Conservation (phyloP, 2,329 filamentous ascomycete species). For the Sarocladium brachiariae region DNA sequence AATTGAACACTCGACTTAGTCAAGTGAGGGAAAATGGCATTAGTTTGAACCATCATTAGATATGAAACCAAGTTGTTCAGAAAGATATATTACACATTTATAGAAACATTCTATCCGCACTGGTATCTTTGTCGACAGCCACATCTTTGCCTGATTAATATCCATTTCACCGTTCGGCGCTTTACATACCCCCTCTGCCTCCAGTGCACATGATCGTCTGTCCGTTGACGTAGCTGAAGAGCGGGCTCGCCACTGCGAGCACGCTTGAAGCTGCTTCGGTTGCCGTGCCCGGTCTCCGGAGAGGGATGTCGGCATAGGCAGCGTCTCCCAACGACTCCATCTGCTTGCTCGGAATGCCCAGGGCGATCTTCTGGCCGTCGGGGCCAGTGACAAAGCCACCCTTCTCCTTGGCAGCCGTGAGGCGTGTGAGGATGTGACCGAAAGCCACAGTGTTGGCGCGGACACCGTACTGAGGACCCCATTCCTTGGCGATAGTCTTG, state of each 20-base stretch:
- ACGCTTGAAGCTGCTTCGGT: constrained; percentile 75
- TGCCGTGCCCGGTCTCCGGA: constrained; percentile 68
- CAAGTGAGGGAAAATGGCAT: too few species aligned
- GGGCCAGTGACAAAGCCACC: constrained; percentile 73
- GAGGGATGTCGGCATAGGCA: constrained; percentile 63
- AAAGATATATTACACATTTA: too few species aligned
- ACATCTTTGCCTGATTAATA: too few species aligned
- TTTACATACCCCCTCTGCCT: constrained; percentile 57
- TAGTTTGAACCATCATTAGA: too few species aligned
- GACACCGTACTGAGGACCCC: constrained; percentile 79
- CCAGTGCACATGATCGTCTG: constrained; percentile 86
- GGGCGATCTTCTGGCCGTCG: constrained; percentile 65
- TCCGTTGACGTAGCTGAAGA: constrained; percentile 78
- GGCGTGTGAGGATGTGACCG: constrained; percentile 69
- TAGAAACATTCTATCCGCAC: too few species aligned
- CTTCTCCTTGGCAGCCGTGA: constrained; percentile 79
- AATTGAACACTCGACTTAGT: too few species aligned
- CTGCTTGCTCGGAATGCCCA: constrained; percentile 66
- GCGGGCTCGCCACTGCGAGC: constrained; percentile 70
- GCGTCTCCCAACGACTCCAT: constrained; percentile 32
- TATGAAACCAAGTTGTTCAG: too few species aligned
- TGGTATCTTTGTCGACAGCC: too few species aligned
- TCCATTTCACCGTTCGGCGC: too few species aligned
- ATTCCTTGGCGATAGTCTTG: constrained; percentile 88
- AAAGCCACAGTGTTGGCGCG: constrained; percentile 80